Conservation (phyloP, 1,284 basidiomycete species). For the Cyathus olla region DNA sequence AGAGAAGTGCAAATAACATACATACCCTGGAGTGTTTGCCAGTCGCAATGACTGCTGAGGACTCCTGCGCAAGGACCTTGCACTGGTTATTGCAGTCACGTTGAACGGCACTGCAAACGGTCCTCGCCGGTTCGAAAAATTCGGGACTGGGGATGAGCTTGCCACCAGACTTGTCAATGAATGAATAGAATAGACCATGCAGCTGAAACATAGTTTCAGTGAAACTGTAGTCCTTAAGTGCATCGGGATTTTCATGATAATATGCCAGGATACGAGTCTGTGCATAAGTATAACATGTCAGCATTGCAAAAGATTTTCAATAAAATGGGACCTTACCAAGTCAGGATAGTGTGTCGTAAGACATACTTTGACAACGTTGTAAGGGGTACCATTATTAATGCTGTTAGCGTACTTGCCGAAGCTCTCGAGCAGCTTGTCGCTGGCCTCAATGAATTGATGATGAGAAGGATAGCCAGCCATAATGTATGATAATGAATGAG, state of each 20-base stretch:
- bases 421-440: too few relatives aligned
- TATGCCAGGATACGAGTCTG: neutral
- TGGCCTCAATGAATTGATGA: too few relatives aligned
- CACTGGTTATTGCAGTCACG: neutral
- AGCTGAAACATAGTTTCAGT: neutral
- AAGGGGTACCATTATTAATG: too few relatives aligned
- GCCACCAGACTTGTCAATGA: neutral
- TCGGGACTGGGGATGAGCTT: neutral
- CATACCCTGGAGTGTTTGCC: neutral
- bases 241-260: neutral
- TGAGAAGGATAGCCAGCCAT: too few relatives aligned
- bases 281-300: neutral
- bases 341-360: too few relatives aligned
- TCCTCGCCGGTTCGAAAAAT: neutral
- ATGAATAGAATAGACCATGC: neutral
- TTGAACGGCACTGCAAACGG: neutral
- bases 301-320: too few relatives aligned
- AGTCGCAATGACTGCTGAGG: neutral
- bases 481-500: too few relatives aligned
- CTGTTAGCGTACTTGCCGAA: too few relatives aligned
- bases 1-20: neutral
- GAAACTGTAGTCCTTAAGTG: neutral
- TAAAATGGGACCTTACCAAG: too few relatives aligned
- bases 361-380: too few relatives aligned
- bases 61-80: neutral